Base-by-base conservation (phyloP, 805 yeast species). In the Wickerhamomyces queroliae region DNA sequence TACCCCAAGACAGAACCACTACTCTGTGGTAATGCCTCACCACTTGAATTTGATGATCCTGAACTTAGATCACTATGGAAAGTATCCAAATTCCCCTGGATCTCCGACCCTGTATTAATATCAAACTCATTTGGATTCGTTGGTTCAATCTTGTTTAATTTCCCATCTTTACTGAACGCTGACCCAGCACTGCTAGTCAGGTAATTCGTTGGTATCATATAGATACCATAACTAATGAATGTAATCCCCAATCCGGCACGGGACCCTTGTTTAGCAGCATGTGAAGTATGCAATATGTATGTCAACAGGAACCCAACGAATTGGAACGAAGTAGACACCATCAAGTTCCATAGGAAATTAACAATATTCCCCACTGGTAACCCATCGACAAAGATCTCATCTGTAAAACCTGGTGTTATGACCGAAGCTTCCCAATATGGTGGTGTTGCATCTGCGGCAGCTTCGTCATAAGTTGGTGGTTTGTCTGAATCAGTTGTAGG, bases 351-450 rank as follows among this genome's bases (percentile, higher is more conserved):
- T 5, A 86, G 62, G 52, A 90, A 82, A 55, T 86, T 87, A 27
- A 95, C 78, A n/a, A 85, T 59, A 53, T 84, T 84, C 2, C 99
- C 99, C 23, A 91, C 98, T 0, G 99, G 98, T 48, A 93, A 67
- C 0, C 97, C 98, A 49, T 91, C 96, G 24, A 93, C 88, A 61
- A 87, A 87, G 16, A 93, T 81, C 59, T 91, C 98, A 56, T 93
- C 97, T 26, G 68, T 70, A 60, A 68, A 66, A 8, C 82, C 88
- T 5, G 95, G 85, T 5, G 87, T 76, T 56, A 89, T 72, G 31
- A 87, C 78, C 0, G 93, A 77, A 7, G 90, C 78, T 61, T 93
- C 99, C 95, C 97, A 93, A 62, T 93, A 93, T 29, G 96, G 95
- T 1, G 99, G 99, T 0, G 95, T 79, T 13, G 93, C 76, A 58